Conservation (phyloP, 352 stramenopile species). For the Pelagophyceae sp. region DNA sequence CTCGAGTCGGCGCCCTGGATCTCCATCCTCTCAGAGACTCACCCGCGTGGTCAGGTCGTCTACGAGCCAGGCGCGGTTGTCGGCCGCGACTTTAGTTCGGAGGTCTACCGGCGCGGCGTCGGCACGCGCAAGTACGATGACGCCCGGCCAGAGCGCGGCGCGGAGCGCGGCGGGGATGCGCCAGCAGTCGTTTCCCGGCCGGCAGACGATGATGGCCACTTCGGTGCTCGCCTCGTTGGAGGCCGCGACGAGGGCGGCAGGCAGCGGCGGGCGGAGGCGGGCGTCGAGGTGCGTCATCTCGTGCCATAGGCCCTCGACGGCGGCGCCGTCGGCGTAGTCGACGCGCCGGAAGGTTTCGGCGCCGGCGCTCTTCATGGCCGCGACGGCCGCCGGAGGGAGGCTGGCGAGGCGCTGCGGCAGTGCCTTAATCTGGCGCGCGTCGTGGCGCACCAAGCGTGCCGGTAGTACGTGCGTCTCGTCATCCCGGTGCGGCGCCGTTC, state of each 20-base stretch:
- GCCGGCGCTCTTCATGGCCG: neutral
- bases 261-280: too few species aligned
- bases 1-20: too few species aligned
- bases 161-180: neutral
- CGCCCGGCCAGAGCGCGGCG: too few species aligned
- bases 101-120: neutral
- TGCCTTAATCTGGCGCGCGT: neutral
- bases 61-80: too few species aligned
- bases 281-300: neutral
- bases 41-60: too few species aligned
- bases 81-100: too few species aligned
- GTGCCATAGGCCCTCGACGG: neutral
- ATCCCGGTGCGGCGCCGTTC: neutral
- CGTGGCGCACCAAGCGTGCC: constrained; percentile 9
- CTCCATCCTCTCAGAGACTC: too few species aligned
- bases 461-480: too few species aligned
- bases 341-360: neutral
- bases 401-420: neutral
- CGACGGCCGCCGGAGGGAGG: neutral
- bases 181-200: neutral
- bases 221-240: neutral
- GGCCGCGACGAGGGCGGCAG: neutral
- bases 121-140: neutral
- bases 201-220: neutral
- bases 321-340: neutral